Evolutionary conservation across 129 eudicot genomes (phyloP), one percentile per base, ranked within the genome.

Genomic region (Scalesia atractyloides): DNA sequence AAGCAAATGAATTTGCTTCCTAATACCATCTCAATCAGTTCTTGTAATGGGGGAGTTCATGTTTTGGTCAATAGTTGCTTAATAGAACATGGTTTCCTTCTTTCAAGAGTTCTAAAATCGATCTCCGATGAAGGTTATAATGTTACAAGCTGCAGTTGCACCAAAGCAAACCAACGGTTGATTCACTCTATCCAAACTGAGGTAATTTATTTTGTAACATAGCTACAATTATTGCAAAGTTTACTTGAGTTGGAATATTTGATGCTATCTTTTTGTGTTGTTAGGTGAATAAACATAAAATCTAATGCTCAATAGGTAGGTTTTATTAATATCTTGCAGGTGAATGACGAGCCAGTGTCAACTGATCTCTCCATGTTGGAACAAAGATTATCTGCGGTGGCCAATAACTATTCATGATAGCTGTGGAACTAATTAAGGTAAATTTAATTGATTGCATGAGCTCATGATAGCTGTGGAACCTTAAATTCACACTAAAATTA

Each of bases 101-200:
- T 86, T 58, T 86, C 91, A n/a, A 58, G 22, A 66, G 75, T 82
- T 39, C 54, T 89, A 9, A 16, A 69, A 3, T 72, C 61, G 24
- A 69, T 89, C 60, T 15, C 30, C 15, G 75, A 65, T 51, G 81
- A 80, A 79, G 85, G 82, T 11, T 77, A 81, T 36, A 47, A 64
- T 36, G 82, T 86, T 41, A 70, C 76, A 58, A 84, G 70, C 43
- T 86, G 84, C 76, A 53, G 69, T 63, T 86, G 82, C 15, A 74
- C 85, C 3, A 79, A 46, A 73, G 85, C 69, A 14, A 74, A 84
- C 60, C 59, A 71, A 9, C 56, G 80, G 33, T 56, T 80, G 4
- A 33, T 83, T 65, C 83, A 83, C 57, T 85, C 73, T 50, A 71
- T 88, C 59, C 86, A 80, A 46, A 20, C 76, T 14, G 82, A 88